Conservation (phyloP, 805 yeast genomes). For the Komagataella phaffii region DNA sequence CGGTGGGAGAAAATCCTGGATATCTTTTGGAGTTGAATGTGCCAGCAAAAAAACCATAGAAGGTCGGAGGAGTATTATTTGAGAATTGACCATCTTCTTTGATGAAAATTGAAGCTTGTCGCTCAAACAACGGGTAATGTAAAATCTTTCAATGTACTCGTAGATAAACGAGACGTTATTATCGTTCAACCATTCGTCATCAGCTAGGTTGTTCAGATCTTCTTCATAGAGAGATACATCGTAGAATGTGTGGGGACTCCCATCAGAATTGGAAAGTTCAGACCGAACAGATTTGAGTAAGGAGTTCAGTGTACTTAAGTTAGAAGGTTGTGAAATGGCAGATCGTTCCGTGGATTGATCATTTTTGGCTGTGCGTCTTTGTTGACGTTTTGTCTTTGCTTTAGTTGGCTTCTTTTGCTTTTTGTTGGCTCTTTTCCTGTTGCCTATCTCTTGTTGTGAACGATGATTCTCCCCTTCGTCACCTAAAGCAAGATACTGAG, state of each 20-base stretch:
- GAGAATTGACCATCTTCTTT: slow-evolving; percentile 12
- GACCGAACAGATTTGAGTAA: not conserved
- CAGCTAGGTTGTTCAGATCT: slow-evolving; percentile 42
- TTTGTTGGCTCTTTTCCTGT: not conserved
- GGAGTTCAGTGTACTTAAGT: not conserved
- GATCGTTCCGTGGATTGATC: not conserved
- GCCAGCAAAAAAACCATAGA: slow-evolving; percentile 50
- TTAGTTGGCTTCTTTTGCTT: not conserved
- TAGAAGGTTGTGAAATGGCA: not conserved
- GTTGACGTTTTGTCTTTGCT: not conserved
- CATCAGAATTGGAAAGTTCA: slow-evolving; percentile 8
- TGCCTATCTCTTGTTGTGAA: not conserved
- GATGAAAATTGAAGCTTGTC: slow-evolving; percentile 12
- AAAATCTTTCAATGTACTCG: slow-evolving; percentile 33
- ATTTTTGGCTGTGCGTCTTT: not conserved
- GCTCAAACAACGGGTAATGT: slow-evolving; percentile 12
- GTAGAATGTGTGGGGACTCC: slow-evolving; percentile 31
- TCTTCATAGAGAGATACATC: slow-evolving; percentile 45
- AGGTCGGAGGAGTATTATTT: slow-evolving; percentile 36
- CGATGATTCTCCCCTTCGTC: slow-evolving; percentile 1
- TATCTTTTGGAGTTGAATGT: slow-evolving; percentile 26
- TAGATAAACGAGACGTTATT: slow-evolving; percentile 51
- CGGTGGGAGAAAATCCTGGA: slow-evolving; percentile 28
- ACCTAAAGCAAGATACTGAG: slow-evolving; percentile 3
- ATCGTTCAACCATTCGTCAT: slow-evolving; percentile 67